Percentiles rank a stretch among this genome's conserved stretches.
These are phyloP conservation scores for Blastocystis sp. DNA, from an alignment of 352 stramenopile genomes.

Conservation along the genomic window DNA sequence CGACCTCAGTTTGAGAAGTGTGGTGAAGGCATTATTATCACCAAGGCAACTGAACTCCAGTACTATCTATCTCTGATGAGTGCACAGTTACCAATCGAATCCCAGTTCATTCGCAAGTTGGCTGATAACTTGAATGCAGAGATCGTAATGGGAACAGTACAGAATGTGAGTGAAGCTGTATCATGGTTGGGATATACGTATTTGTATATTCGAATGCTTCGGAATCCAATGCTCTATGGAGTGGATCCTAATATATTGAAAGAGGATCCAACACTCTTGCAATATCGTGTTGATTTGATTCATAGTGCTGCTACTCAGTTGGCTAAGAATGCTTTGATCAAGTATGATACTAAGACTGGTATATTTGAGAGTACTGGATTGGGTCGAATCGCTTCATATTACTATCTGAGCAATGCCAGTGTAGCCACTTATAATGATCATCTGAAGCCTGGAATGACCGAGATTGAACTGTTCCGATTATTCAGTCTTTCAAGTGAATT, in stretches of 20 bases:
- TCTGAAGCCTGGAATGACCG: conserved; percentile 95
- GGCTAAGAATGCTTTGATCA: conserved; percentile 90
- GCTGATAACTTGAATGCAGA: conserved; percentile 97
- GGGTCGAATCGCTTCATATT: conserved; percentile 92
- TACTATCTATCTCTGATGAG: conserved; percentile 99
- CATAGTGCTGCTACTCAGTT: conserved; percentile 89
- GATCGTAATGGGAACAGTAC: conserved; percentile 89
- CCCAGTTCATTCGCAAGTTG: conserved; percentile 87
- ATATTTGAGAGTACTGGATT: conserved; percentile 90
- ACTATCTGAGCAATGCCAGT: conserved; percentile 94
- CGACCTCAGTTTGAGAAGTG: conserved; percentile 94
- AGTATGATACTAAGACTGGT: conserved; percentile 90
- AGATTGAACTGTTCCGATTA: conserved; percentile 96
- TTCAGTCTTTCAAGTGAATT: conserved; percentile 98
- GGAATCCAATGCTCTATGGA: conserved; percentile 89
- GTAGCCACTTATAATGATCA: conserved; percentile 97
- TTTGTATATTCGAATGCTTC: conserved; percentile 96
- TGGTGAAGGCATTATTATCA: conserved; percentile 98
- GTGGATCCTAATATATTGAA: conserved; percentile 78
- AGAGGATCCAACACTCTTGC: conserved; percentile 83
- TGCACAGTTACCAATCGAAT: conserved; percentile 97
- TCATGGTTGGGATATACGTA: conserved; percentile 99
- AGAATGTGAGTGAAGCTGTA: conserved; percentile 84
- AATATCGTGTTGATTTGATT: conserved; percentile 86
- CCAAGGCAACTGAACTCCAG: conserved; percentile 91